Conservation (phyloP, 2,329 filamentous ascomycete species). For the Rachicladosporium sp. region DNA sequence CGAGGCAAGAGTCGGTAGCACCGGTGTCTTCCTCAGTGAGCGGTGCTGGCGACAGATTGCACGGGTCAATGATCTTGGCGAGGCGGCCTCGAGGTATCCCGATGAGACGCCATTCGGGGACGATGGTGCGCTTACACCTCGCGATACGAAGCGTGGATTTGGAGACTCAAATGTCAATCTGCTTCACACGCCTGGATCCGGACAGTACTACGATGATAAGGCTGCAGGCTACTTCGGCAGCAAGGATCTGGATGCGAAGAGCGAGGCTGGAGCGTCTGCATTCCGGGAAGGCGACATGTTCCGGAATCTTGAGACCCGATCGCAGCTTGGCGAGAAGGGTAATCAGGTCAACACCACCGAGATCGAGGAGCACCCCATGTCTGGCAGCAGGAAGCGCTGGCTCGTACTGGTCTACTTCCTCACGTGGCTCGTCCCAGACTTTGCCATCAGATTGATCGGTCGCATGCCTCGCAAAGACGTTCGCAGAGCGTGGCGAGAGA, state of each 20-base stretch:
- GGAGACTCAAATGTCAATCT: constrained; percentile 47
- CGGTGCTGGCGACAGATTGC: constrained; percentile 88
- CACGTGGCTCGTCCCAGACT: constrained; percentile 81
- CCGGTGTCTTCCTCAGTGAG: constrained; percentile 91
- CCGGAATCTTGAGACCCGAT: constrained; percentile 83
- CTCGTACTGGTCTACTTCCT: constrained; percentile 69
- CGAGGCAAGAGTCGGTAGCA: constrained; percentile 80
- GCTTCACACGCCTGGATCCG: constrained; percentile 39
- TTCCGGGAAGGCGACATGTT: constrained; percentile 95
- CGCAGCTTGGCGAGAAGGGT: constrained; percentile 89
- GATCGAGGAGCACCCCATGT: constrained; percentile 72
- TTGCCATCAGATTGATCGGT: constrained; percentile 62
- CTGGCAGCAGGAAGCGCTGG: constrained; percentile 79
- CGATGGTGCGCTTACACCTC: constrained; percentile 34
- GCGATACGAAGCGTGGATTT: constrained; percentile 40
- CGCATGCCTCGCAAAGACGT: constrained; percentile 88
- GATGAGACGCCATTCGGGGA: constrained; percentile 46
- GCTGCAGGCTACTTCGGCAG: constrained; percentile 70
- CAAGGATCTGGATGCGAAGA: constrained; percentile 69
- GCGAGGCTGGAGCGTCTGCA: constrained; percentile 83
- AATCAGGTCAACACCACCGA: constrained; percentile 84
- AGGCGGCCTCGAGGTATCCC: constrained; percentile 42
- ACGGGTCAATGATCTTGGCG: constrained; percentile 52
- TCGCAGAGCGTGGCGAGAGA: constrained; percentile 87
- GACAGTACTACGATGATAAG: constrained; percentile 62